Evolutionary conservation across 1,139 yeast species (phyloP).

Genomic region (Pichia norvegensis): DNA sequence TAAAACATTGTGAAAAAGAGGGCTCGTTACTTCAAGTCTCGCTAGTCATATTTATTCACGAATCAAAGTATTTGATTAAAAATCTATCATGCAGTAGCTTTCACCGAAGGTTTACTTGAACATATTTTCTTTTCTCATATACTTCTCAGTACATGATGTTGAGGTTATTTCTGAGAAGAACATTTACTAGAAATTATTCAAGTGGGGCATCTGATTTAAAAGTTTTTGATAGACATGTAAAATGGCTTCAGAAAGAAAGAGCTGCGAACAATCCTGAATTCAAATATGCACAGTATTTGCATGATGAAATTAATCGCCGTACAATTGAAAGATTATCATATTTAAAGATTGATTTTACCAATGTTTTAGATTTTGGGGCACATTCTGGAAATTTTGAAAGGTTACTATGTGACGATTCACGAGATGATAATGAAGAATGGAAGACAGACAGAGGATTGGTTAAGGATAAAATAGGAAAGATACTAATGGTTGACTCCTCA

Average conservation of each 20-base stretch:
- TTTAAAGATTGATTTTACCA: slow-evolving; percentile 55
- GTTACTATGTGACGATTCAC: slow-evolving; percentile 18
- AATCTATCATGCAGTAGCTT: not conserved
- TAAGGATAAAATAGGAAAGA: slow-evolving; percentile 43
- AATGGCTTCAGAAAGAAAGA: slow-evolving; percentile 50
- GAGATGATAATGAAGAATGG: slow-evolving; percentile 30
- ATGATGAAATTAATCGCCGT: slow-evolving; percentile 66
- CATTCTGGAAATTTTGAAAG: slow-evolving; percentile 55
- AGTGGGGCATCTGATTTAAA: slow-evolving; percentile 23
- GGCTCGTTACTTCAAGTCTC: not conserved
- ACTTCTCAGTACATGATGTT: not conserved
- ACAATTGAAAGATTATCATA: slow-evolving; percentile 72
- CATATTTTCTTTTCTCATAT: not conserved
- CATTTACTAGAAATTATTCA: not conserved
- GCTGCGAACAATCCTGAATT: slow-evolving; percentile 43
- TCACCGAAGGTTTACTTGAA: too few species aligned
- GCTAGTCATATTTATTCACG: too few species aligned
- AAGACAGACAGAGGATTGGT: slow-evolving; percentile 48
- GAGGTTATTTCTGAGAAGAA: not conserved
- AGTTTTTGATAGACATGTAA: slow-evolving; percentile 63
- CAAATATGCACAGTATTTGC: slow-evolving; percentile 60
- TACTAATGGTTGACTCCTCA: slow-evolving; percentile 66
- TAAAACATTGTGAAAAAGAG: not conserved
- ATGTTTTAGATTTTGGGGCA: slow-evolving; percentile 64
- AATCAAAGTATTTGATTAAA: too few species aligned